phyloP scores from a whole-genome alignment of 2,329 filamentous ascomycete genomes.

The Aspergillus unguis region DNA sequence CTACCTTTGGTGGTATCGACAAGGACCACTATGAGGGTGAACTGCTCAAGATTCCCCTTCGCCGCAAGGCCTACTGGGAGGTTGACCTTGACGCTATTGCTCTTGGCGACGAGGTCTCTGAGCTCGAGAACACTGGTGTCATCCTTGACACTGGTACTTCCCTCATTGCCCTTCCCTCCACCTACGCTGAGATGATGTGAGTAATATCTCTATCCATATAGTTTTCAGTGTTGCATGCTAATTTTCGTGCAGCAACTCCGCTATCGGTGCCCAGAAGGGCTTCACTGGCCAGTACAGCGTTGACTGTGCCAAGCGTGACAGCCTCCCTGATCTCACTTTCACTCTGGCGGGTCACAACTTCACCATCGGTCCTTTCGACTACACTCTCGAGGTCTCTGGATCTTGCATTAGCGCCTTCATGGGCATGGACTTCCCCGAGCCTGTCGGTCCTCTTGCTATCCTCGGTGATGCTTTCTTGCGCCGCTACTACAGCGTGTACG shows the following conservation, averaged over 20 bases:
- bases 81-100: slow-evolving; percentile 91
- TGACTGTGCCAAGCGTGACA: slow-evolving; percentile 79
- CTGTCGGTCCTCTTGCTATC: slow-evolving; percentile 87
- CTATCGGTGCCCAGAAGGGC: slow-evolving; percentile 97
- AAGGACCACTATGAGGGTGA: slow-evolving; percentile 78
- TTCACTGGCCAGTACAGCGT: slow-evolving; percentile 96
- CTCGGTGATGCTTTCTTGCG: slow-evolving; percentile 67
- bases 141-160: slow-evolving; percentile 99
- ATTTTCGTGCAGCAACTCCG: slow-evolving; percentile 64
- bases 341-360: slow-evolving; percentile 89
- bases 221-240: slow-evolving; percentile 3
- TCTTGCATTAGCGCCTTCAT: slow-evolving; percentile 97
- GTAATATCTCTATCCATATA: slow-evolving; percentile 22
- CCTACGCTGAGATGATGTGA: slow-evolving; percentile 84
- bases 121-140: slow-evolving; percentile 90
- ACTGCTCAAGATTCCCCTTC: slow-evolving; percentile 87
- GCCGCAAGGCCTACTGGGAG: slow-evolving; percentile 99
- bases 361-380: slow-evolving; percentile 82
- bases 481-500: slow-evolving; percentile 82
- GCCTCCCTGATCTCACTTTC: slow-evolving; percentile 87
- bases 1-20: slow-evolving; percentile 84
- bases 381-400: slow-evolving; percentile 92
- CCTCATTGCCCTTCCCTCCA: slow-evolving; percentile 87
- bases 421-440: slow-evolving; percentile 87
- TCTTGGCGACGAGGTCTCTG: slow-evolving; percentile 78